Evolutionary conservation across 345 rosid genomes (phyloP), one percentile per base, ranked within the genome.

Genomic region (Arabis hirsuta): DNA sequence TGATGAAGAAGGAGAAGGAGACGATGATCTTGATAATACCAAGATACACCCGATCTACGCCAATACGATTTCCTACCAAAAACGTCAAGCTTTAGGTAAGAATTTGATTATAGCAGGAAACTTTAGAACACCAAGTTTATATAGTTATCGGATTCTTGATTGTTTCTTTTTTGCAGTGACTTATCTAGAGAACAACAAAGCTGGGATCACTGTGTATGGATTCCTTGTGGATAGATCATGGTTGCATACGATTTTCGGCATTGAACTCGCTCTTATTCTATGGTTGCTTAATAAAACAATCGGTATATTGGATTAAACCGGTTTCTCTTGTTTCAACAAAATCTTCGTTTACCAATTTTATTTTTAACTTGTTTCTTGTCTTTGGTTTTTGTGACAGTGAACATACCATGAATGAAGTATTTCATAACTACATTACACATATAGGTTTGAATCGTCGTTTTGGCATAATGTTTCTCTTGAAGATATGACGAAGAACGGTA

Each of bases 241-340:
- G 85, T 81, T 92, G 50, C 96, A 92, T 73, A 82, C 96, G 43
- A 84, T 92, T 53, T 90, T 88, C 52, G 98, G 86, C 3, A 74
- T 90, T 60, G 89, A 92, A 59, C 81, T 92, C 32, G 93, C 96
- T 71, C 86, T 92, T 32, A 81, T 87, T 20, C 90, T 92, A 53
- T 92, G 98, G 98, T 62, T 92, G 81, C 96, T 92, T 75, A 92
- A 90, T 82, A 92, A 90, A 84, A 87, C 92, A 7, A 79, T 91
- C 9, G 91, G 97, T 75, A 82, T 73, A 55, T 59, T 71, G 34
- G 61, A 62, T 71, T 38, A 69, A 24, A 63, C 47, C 36, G 26
- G 10, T 5, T 45, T 55, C 16, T 48, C 53, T 24, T 8, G 42
- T 32, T 27, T 69, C 13, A 10, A 24, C 63, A 45, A 13, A 43